Base-by-base conservation (phyloP, 2,329 filamentous ascomycete species). In the Aspergillus sp. region DNA sequence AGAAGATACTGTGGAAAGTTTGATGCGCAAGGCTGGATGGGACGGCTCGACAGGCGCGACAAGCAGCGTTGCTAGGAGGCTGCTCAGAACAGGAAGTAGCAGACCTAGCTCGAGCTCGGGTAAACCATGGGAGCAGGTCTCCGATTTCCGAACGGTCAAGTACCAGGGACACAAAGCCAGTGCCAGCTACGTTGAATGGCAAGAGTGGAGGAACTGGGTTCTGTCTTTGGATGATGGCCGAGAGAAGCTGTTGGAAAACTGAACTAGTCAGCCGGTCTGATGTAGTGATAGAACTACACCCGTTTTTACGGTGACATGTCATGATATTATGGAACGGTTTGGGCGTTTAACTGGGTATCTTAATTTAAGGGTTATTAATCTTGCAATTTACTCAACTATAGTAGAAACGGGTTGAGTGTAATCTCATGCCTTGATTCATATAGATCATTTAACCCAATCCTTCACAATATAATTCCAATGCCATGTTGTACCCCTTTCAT, bases 11-110 rank as follows among this genome's bases (percentile, higher is more conserved):
- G 69, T 98, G 2, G 78, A 90, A 46, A 94, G 88, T 68, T 72
- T 97, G 63, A 93, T 96, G 85, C 79, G 88, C 50, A 98, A 98
- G 76, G 90, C 90, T 0, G 93, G 93, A 1, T 98, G 90, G 90
- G 79, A 78, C 49, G 90, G 89, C 1, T 68, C 71, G 41, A 72
- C 60, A 4, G 90, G 89, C 1, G 68, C 71, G 41, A 72, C 60
- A 5, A 56, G 65, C 13, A 62, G 65, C 41, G 54, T 66, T 37
- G 60, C 67, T 7, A 63, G 67, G 47, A 60, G 68, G 44, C 55
- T 74, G 10, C 56, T 70, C 1, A 59, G 69, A 43, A 66, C 61
- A 62, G 60, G 72, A 33, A 55, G 51, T 46, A 53, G 44, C 45
- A 57, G 49, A 41, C 51, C 49, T 12, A 48, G 44, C 17, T 38